Base-by-base conservation (phyloP, 1,284 basidiomycete species). In the Termitomyces sp. region DNA sequence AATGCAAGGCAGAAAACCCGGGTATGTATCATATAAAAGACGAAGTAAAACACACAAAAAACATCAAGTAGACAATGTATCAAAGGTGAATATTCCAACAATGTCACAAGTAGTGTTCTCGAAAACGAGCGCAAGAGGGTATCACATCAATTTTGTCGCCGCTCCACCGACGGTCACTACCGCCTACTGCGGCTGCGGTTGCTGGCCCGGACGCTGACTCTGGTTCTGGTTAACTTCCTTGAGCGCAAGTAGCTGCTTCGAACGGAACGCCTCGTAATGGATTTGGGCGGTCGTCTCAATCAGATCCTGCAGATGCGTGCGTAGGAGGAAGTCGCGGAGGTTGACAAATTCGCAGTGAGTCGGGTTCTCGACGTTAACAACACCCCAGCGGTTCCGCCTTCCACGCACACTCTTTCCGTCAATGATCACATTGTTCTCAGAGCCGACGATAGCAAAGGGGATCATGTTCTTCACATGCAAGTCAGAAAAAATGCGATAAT, bases 231-330 rank as follows among this genome's bases (percentile, higher is more conserved):
- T 47, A 3, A 47, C 82, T 73, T 96, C 93, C 80, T 96, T 96
- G 66, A 96, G 81, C 24, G 94, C 94, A 50, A 96, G 78, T 61
- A 96, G 73, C 77, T 99, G 97, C 79, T 98, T 98, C 65, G 92
- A 95, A 62, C 96, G 87, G 90, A 99, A 99, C 7, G 95, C 94
- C 80, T 99, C 97, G 74, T 99, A 99, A 75, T 99, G 97, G 70
- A 97, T 97, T 73, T 96, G 92, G 7, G 95, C 92, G 2, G 96
- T 99, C 53, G 96, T 98, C 80, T 99, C 96, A 70, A 99, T 98
- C 65, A 99, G 76, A 70, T 99, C 97, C 73, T 99, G 97, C 66
- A 99, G 75, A 74, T 99, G 96, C 31, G 96, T 96, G 62, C 81
- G 41, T 53, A 92, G 95, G 61, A 98, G 80, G 81, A 98, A 98